phyloP scores from a whole-genome alignment of 192 early-diverging fungal species.

The Coemansia sp. region DNA sequence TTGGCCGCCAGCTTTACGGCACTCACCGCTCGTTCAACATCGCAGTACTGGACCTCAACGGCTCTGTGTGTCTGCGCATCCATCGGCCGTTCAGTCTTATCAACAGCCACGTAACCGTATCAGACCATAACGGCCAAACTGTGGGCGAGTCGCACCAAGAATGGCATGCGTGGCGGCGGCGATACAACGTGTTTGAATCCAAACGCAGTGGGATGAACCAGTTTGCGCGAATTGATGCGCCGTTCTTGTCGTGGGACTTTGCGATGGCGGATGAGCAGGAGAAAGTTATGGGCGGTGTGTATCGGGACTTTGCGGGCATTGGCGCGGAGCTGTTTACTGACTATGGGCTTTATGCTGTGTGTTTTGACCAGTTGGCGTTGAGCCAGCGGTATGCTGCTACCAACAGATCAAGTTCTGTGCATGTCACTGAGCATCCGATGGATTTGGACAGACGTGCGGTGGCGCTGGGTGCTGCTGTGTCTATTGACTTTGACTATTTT shows the following conservation, averaged over 20 bases:
- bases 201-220: constrained; percentile 32
- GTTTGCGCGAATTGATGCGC: constrained; percentile 71
- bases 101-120: constrained; percentile 74
- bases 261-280: constrained; percentile 52
- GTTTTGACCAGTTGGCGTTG: constrained; percentile 59
- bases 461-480: constrained; percentile 76
- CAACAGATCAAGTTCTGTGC: constrained; percentile 16
- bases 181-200: constrained; percentile 74
- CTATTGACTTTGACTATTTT: constrained; percentile 90
- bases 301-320: constrained; percentile 81
- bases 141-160: constrained; percentile 80
- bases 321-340: constrained; percentile 80
- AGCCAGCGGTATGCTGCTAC: constrained; percentile 10
- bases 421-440: constrained; percentile 52
- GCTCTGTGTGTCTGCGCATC: constrained; percentile 71
- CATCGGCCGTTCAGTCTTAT: constrained; percentile 66
- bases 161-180: constrained; percentile 78
- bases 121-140: constrained; percentile 61
- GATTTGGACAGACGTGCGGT: constrained; percentile 80
- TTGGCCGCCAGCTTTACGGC: constrained; percentile 70
- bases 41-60: constrained; percentile 66
- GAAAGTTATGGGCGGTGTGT: constrained; percentile 62
- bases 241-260: constrained; percentile 82
- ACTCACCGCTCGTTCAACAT: constrained; percentile 79
- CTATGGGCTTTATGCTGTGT: constrained; percentile 78